Evolutionary conservation across 768 basidiomycete species (phyloP), one percentile per base, ranked within the genome.

Genomic region (Podaxis sp.): DNA sequence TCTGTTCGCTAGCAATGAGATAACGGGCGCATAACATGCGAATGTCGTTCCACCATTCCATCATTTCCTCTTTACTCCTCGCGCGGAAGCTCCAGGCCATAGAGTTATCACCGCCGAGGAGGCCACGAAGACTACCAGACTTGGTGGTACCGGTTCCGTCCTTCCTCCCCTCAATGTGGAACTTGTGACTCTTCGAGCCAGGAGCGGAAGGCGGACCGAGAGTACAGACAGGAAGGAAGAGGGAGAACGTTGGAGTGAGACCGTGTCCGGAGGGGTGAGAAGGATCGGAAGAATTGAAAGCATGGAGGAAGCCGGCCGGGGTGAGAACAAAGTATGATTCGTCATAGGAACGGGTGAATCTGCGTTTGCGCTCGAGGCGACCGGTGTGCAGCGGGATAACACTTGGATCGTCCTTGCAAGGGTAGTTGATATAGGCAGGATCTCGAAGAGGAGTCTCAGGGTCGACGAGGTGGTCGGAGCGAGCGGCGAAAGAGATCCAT

Each of bases 21-120:
- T 97, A 98, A 65, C 94, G 76, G 22, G 95, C 94, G 69, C 95
- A 96, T 44, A 96, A 79, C 93, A 96, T 95, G 64, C 93, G 77
- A 44, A 96, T 81, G 72, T 99, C 97, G 71, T 99, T 99, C 97
- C 97, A 99, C 93, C 97, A 97, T 77, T 99, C 97, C 94, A 98
- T 94, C 94, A 98, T 95, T 68, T 98, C 96, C 66, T 99, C 96
- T 67, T 91, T 86, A 63, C 88, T 90, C 64, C 96, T 79, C 52
- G 92, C 85, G 39, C 95, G 84, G 82, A 99, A 99, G 54, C 88
- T 92, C 87, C 92, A 99, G 30, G 93, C 93, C 68, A 66, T 68
- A 19, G 60, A 86, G 83, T 59, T 85, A 78, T 53, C 76, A 68
- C 59, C 72, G 39, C 40, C 69, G 72, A 26, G 67, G 72, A 36